phyloP scores from a whole-genome alignment of 257 asterid genomes.

The Ajuga chamaepitys region DNA sequence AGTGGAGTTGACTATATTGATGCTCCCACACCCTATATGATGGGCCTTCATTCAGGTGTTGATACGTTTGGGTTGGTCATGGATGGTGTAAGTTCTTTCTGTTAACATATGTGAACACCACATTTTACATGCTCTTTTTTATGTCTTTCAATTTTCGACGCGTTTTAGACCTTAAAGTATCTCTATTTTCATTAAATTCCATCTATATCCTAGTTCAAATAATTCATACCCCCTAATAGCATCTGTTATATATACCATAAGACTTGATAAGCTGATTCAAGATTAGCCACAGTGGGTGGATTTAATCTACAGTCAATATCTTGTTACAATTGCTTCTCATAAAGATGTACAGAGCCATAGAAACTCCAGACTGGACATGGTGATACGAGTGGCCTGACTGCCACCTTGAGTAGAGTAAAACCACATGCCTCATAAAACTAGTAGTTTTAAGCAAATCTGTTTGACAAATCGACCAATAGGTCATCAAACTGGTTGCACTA shows the following conservation, averaged over 20 bases:
- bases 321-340: neutral
- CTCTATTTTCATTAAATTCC: neutral
- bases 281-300: neutral
- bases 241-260: neutral
- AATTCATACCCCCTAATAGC: neutral
- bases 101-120: neutral
- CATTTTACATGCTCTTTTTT: neutral
- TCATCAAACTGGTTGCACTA: neutral
- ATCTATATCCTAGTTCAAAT: neutral
- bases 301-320: neutral
- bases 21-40: constrained; percentile 99
- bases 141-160: neutral
- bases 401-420: neutral
- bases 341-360: neutral
- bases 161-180: neutral
- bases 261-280: neutral
- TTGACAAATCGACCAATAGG: neutral
- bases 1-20: constrained; percentile 99
- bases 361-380: neutral
- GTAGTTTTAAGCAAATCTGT: neutral
- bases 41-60: constrained; percentile 99
- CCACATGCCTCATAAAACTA: neutral
- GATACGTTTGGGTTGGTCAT: constrained; percentile 82
- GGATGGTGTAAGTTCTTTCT: constrained; percentile 88
- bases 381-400: neutral